Evolutionary conservation across 75 land plant genomes (phyloP).

Genomic region (Larix kaempferi): DNA sequence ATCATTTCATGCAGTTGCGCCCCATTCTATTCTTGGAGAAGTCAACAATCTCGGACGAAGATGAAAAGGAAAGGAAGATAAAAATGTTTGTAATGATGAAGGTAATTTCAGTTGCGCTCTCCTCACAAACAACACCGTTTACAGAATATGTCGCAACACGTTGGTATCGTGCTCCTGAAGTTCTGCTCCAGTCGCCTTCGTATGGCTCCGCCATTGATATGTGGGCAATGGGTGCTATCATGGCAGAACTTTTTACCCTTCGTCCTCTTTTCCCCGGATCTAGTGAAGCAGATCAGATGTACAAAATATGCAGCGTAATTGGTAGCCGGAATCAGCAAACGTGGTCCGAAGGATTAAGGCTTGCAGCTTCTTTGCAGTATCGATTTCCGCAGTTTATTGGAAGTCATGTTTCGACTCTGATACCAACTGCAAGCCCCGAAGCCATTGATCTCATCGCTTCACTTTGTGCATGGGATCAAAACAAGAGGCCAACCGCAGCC

Average conservation of each 20-base stretch:
- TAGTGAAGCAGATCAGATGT: conserved; percentile 79
- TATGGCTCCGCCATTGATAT: conserved; percentile 28
- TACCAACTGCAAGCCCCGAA: conserved; percentile 71
- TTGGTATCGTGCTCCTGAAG: no score
- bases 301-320: conserved; percentile 76
- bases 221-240: conserved; percentile 51
- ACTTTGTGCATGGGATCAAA: no score
- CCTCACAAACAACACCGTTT: no score
- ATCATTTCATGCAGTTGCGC: no score
- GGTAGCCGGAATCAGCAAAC: conserved; percentile 55
- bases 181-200: no score
- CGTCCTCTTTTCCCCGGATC: conserved; percentile 89
- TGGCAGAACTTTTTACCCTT: conserved; percentile 61
- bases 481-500: no score
- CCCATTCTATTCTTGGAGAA: no score
- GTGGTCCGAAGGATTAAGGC: conserved; percentile 69
- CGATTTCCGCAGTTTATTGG: conserved; percentile 70
- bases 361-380: conserved; percentile 62
- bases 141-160: no score
- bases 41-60: no score
- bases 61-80: no score
- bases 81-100: no score
- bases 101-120: no score
- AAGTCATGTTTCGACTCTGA: conserved; percentile 45
- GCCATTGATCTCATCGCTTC: conserved; percentile 66